These are phyloP conservation scores for Pythium aphanidermatum DNA, from an alignment of 352 stramenopile species.

Conservation along the genomic window DNA sequence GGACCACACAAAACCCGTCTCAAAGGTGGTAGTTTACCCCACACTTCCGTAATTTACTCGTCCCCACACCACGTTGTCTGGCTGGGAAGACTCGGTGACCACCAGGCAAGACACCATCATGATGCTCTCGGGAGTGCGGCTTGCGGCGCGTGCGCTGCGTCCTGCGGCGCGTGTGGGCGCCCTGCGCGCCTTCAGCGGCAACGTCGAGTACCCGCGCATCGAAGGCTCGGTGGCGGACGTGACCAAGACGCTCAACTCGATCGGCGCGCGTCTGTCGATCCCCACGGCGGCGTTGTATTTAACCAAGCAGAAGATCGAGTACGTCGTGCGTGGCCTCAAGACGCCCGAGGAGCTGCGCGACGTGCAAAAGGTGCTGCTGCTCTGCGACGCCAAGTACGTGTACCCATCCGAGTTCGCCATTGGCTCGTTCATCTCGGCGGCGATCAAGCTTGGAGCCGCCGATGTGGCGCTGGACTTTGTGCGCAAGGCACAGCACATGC, in stretches of 20 bases:
- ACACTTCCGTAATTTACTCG: no score
- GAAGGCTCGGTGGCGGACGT: slow-evolving; percentile 65
- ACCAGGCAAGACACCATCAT: no score
- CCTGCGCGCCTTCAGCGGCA: slow-evolving; percentile 72
- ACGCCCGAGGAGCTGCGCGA: slow-evolving; percentile 56
- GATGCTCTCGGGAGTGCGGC: no score
- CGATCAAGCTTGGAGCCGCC: slow-evolving; percentile 47
- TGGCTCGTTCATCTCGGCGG: slow-evolving; percentile 60
- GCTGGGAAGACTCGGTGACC: no score
- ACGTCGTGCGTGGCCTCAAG: slow-evolving; percentile 79
- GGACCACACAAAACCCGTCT: not conserved
- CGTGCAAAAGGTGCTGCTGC: slow-evolving; percentile 65
- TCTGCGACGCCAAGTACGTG: slow-evolving; percentile 73
- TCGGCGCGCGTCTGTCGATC: slow-evolving; percentile 72
- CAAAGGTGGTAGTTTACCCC: no score
- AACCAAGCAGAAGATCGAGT: slow-evolving; percentile 77
- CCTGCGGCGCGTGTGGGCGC: not conserved
- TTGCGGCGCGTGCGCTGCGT: not conserved
- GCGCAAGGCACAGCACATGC: slow-evolving; percentile 57
- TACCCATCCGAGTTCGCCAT: slow-evolving; percentile 60
- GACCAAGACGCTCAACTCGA: slow-evolving; percentile 60
- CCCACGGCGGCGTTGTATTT: slow-evolving; percentile 73
- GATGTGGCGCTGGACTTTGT: slow-evolving; percentile 71
- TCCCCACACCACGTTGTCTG: no score
- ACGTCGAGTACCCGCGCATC: slow-evolving; percentile 79